A percentile compares a stretch with the other conserved stretches of the same genome.
Evolutionary conservation across 2,329 filamentous ascomycete species (phyloP).

Genomic region (Berkeleyomyces rouxiae): DNA sequence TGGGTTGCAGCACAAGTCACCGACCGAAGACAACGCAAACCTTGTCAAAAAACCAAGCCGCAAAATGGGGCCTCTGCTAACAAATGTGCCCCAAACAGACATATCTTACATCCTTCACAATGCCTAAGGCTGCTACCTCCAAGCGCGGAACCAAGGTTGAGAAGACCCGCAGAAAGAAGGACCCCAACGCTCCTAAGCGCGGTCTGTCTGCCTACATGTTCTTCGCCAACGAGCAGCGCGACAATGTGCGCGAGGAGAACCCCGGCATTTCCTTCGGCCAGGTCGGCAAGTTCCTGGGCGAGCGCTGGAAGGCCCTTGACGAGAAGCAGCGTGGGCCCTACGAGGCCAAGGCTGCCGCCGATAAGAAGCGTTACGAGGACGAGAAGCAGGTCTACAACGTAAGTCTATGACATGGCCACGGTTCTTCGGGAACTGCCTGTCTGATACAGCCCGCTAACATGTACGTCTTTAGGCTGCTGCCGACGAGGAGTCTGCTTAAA

Average conservation of each 20-base stretch:
- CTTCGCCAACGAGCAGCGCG: slow-evolving; percentile 98
- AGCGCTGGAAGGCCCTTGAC: slow-evolving; percentile 94
- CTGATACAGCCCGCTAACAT: not conserved
- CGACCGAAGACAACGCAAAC: no score
- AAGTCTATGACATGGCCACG: slow-evolving; percentile 24
- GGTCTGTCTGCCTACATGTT: slow-evolving; percentile 99
- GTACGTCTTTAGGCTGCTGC: slow-evolving; percentile 15
- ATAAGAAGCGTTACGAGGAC: slow-evolving; percentile 99
- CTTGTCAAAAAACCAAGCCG: no score
- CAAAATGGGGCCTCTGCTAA: not conserved
- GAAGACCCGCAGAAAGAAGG: slow-evolving; percentile 46
- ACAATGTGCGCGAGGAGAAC: slow-evolving; percentile 96
- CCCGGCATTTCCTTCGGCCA: slow-evolving; percentile 94
- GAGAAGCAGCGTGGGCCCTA: slow-evolving; percentile 89
- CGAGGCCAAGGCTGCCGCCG: slow-evolving; percentile 85
- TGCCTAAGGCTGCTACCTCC: slow-evolving; percentile 39
- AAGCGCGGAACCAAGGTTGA: slow-evolving; percentile 39
- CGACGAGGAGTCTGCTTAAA: slow-evolving; percentile 18
- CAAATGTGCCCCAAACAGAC: not conserved
- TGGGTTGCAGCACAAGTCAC: no score
- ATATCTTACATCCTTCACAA: slow-evolving; percentile 23
- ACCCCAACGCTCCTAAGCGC: slow-evolving; percentile 97
- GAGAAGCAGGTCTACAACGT: slow-evolving; percentile 93
- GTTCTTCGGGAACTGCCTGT: no score
- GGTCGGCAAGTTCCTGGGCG: slow-evolving; percentile 94